phyloP scores from a whole-genome alignment of 305 asterid species.

The Fraxinus greggii region DNA sequence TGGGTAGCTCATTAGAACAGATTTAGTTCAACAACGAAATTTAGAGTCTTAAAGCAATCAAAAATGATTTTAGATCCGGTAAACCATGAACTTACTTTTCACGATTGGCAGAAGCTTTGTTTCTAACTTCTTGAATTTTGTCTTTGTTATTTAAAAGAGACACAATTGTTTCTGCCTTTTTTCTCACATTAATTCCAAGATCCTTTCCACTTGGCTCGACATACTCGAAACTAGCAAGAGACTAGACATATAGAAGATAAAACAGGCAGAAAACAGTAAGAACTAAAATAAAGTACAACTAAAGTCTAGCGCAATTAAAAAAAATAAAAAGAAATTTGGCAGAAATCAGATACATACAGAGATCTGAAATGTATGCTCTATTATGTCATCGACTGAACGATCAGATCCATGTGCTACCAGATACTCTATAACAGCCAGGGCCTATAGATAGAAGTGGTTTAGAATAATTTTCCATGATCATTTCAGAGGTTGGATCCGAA shows the following conservation, averaged over 20 bases:
- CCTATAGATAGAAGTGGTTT: constrained; percentile 36
- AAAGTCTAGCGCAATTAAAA: neutral
- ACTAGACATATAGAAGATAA: constrained; percentile 40
- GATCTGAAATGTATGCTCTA: constrained; percentile 89
- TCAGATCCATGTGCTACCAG: constrained; percentile 95
- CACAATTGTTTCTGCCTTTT: constrained; percentile 84
- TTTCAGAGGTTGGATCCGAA: constrained; percentile 6
- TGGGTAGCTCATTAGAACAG: constrained; percentile 17
- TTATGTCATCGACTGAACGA: constrained; percentile 87
- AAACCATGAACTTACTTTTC: constrained; percentile 65
- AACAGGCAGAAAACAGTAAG: constrained; percentile 19
- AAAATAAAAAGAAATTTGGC: constrained; percentile 10
- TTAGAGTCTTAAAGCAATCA: constrained; percentile 18
- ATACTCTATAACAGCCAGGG: constrained; percentile 90
- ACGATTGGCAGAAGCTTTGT: constrained; percentile 82
- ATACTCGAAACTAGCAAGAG: constrained; percentile 86
- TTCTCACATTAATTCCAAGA: constrained; percentile 85
- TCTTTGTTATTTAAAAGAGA: constrained; percentile 82
- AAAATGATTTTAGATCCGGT: constrained; percentile 16
- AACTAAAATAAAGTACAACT: constrained; percentile 14
- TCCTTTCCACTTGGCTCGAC: constrained; percentile 93
- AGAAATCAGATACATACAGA: constrained; percentile 59
- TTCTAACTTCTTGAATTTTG: constrained; percentile 82
- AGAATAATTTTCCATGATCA: constrained; percentile 4
- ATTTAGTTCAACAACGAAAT: constrained; percentile 15